Evolutionary conservation across 805 yeast species (phyloP).

Genomic region (Wickerhamiella lipophila): DNA sequence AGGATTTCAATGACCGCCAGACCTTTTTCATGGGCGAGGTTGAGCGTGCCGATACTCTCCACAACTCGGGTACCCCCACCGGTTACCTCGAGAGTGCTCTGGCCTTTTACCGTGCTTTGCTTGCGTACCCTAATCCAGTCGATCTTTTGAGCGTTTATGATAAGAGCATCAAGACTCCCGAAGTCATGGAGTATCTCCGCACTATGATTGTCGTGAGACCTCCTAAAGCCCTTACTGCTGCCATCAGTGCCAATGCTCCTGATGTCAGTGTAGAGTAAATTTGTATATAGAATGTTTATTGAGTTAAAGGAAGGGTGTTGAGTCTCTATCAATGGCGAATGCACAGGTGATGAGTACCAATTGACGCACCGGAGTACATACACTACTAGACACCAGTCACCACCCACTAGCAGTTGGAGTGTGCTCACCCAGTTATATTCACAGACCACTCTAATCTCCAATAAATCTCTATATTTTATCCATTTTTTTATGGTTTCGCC

Average conservation of each 20-base stretch:
- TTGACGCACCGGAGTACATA: no score
- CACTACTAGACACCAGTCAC: no score
- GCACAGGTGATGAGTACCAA: no score
- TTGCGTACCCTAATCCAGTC: constrained; percentile 89
- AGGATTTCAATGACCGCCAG: constrained; percentile 56
- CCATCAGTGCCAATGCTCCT: constrained; percentile 38
- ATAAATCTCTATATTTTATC: no score
- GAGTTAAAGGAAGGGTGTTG: no score
- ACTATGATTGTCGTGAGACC: constrained; percentile 86
- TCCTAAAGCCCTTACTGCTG: constrained; percentile 57
- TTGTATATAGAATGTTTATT: constrained; percentile 14
- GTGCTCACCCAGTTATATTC: no score
- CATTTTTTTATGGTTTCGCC: no score
- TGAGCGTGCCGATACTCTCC: constrained; percentile 70
- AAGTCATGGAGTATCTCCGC: constrained; percentile 66
- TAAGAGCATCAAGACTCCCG: constrained; percentile 65
- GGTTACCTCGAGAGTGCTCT: constrained; percentile 60
- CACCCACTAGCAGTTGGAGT: no score
- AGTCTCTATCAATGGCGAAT: no score
- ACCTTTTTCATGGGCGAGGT: constrained; percentile 70
- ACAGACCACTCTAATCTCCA: no score
- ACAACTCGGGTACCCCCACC: constrained; percentile 50
- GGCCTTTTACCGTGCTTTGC: constrained; percentile 82
- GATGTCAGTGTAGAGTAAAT: constrained; percentile 12
- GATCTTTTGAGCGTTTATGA: constrained; percentile 83